These are phyloP conservation scores for Diplocarpon mali DNA, from an alignment of 2,329 filamentous ascomycete genomes.

Conservation along the genomic window DNA sequence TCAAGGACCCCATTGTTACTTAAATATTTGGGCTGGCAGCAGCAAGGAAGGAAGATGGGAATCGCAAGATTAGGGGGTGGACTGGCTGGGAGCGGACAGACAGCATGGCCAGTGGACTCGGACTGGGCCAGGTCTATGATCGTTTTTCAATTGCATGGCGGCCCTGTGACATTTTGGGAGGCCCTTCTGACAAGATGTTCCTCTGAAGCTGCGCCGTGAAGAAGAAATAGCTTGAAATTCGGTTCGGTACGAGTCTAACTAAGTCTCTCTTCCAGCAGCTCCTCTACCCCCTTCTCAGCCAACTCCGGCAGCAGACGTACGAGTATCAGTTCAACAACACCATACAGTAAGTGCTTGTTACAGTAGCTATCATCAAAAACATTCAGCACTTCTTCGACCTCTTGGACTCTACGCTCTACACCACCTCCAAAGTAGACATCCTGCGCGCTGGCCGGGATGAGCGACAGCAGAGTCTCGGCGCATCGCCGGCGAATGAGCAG, in stretches of 20 bases:
- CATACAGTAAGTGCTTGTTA: slow-evolving; percentile 86
- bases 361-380: slow-evolving; percentile 74
- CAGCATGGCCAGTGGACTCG: neutral
- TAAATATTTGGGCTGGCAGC: neutral
- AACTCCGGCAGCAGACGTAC: slow-evolving; percentile 78
- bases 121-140: slow-evolving; percentile 12
- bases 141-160: slow-evolving; percentile 17
- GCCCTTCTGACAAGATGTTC: slow-evolving; percentile 17
- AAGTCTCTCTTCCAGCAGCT: slow-evolving; percentile 65
- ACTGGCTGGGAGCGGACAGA: neutral
- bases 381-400: slow-evolving; percentile 50
- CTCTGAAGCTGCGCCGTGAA: neutral
- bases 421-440: slow-evolving; percentile 31
- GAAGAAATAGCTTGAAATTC: neutral
- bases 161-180: slow-evolving; percentile 22
- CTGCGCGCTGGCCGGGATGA: slow-evolving; percentile 32
- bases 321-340: slow-evolving; percentile 71
- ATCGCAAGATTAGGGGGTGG: neutral
- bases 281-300: slow-evolving; percentile 55
- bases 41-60: neutral
- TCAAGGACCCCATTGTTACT: neutral
- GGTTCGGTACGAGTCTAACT: slow-evolving; percentile 16
- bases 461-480: slow-evolving; percentile 44
- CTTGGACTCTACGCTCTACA: slow-evolving; percentile 26
- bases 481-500: slow-evolving; percentile 54